Evolutionary conservation across 805 yeast genomes (phyloP).

Genomic region (Pichia kluyveri): DNA sequence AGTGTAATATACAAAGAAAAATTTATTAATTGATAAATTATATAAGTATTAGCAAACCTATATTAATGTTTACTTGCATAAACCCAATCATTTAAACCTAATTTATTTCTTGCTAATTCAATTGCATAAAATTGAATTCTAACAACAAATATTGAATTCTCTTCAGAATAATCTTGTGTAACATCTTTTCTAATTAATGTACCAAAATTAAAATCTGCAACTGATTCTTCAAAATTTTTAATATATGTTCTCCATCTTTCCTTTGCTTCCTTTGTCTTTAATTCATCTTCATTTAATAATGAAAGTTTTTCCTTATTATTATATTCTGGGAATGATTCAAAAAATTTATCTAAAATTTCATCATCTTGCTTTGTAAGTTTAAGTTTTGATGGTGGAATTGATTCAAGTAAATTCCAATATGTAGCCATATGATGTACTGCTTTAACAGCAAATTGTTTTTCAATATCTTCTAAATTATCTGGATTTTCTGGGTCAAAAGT

Average conservation of each 20-base stretch:
- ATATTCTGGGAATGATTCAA: conserved; percentile 84
- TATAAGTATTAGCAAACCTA: no score
- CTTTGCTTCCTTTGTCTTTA: conserved; percentile 76
- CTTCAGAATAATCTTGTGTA: conserved; percentile 68
- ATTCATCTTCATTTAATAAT: conserved; percentile 61
- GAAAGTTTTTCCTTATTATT: conserved; percentile 47
- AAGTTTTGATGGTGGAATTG: conserved; percentile 70
- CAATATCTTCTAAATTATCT: conserved; percentile 91
- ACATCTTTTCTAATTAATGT: conserved; percentile 76
- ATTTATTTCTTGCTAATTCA: conserved; percentile 88
- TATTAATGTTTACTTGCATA: conserved; percentile 18
- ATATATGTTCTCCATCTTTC: conserved; percentile 86
- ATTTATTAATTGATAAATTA: no score
- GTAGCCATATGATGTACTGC: conserved; percentile 95
- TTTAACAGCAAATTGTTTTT: conserved; percentile 94
- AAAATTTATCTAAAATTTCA: conserved; percentile 51
- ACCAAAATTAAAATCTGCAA: conserved; percentile 93
- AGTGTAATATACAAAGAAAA: no score
- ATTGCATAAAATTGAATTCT: conserved; percentile 92
- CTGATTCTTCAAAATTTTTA: conserved; percentile 65
- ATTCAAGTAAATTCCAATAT: conserved; percentile 74
- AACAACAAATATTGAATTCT: conserved; percentile 79
- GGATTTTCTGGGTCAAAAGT: conserved; percentile 67
- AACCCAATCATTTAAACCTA: conserved; percentile 89
- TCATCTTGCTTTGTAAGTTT: conserved; percentile 66